Evolutionary conservation across 345 rosid genomes (phyloP).

Genomic region (Noccaea caerulescens): DNA sequence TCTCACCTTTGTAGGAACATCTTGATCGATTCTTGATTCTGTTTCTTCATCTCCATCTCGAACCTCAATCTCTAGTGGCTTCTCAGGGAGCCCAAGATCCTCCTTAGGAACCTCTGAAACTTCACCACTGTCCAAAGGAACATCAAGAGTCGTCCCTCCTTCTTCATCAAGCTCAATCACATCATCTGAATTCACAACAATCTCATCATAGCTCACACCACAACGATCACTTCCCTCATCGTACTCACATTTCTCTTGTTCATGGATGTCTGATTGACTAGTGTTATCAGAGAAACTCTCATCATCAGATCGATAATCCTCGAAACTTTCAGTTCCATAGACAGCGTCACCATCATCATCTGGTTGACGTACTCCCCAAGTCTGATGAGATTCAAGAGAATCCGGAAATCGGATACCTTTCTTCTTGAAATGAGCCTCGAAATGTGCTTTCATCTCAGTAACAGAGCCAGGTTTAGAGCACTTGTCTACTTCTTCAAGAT

Average conservation of each 20-base stretch:
- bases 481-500: conserved; percentile 93
- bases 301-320: conserved; percentile 39
- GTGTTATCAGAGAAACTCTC: conserved; percentile 39
- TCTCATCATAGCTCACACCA: conserved; percentile 53
- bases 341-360: conserved; percentile 34
- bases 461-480: conserved; percentile 87
- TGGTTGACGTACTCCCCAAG: conserved; percentile 42
- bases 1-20: conserved; percentile 25
- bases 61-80: conserved; percentile 41
- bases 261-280: conserved; percentile 23
- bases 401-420: conserved; percentile 58
- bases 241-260: conserved; percentile 33
- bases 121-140: conserved; percentile 15
- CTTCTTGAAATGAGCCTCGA: conserved; percentile 91
- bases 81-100: conserved; percentile 23
- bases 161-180: conserved; percentile 44
- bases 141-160: conserved; percentile 9
- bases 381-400: conserved; percentile 53
- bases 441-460: conserved; percentile 75
- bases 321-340: conserved; percentile 38
- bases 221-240: conserved; percentile 38
- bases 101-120: conserved; percentile 17
- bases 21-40: background rate
- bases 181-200: conserved; percentile 43
- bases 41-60: conserved; percentile 43